Base-by-base conservation (phyloP, 2,329 filamentous ascomycete genomes). In the Fusarium sp. region DNA sequence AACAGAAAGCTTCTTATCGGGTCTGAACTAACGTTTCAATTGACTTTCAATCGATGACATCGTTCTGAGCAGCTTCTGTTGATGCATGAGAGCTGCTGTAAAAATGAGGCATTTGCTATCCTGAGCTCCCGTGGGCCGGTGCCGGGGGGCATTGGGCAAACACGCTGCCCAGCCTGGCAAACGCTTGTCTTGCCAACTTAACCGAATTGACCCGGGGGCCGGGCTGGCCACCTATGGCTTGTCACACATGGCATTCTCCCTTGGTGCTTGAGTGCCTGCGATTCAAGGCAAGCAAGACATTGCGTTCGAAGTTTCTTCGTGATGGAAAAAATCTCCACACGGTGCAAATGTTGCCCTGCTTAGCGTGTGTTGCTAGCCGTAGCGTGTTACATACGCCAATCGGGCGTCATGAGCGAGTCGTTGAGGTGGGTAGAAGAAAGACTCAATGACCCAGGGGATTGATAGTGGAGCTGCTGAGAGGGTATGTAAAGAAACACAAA, bases 261-360 rank as follows among this genome's bases (percentile, higher is more conserved):
- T 62, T 19, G 41, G 33, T 24, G 44, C 56, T 46, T 67, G 40
- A 61, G 32, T 73, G 74, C 75, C 75, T 77, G 65, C 52, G 55
- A 56, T 71, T 57, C 62, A 66, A 77, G 75, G 75, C 75, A 76
- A 9, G 75, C 75, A 76, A 9, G 44, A 62, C 35, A 46, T 54
- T 57, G 44, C 54, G 33, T 57, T 67, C 53, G 53, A 65, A 57
- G 52, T 65, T 62, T 64, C 56, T 49, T 65, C 45, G 43, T 48
- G 48, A 45, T 48, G 53, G 53, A 50, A 22, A 24, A 51, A 19
- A 26, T 59, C 66, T 52, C 75, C 77, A 77, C 76, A 77, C 73
- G 70, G 77, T 79, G 77, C 70, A 62, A 78, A 76, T 73, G 41
- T 78, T 57, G 65, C 45, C 63, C 40, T 59, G 44, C 62, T 62